A percentile compares a stretch with the other conserved stretches of the same genome.
phyloP scores from a whole-genome alignment of 2,329 filamentous ascomycete genomes.

The Corynespora cassiicola region DNA sequence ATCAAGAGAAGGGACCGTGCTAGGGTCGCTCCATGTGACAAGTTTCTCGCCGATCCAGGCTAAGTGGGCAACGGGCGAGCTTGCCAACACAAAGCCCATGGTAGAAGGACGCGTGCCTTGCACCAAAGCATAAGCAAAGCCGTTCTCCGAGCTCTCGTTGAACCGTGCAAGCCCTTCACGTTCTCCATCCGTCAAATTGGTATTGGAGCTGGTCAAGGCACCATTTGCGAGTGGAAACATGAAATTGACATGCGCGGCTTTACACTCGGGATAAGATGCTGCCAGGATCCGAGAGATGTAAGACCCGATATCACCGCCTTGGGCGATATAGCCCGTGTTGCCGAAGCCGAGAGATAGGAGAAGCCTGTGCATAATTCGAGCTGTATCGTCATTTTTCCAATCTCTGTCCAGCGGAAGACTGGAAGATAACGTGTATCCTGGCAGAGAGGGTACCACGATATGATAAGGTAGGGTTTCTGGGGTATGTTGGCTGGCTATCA shows the following conservation, averaged over 20 bases:
- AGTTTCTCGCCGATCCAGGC: constrained; percentile 67
- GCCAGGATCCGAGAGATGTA: constrained; percentile 53
- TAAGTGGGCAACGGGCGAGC: constrained; percentile 63
- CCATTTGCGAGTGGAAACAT: too few species aligned
- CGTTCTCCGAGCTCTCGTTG: constrained; percentile 49
- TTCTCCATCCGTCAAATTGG: constrained; percentile 45
- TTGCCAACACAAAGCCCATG: constrained; percentile 60
- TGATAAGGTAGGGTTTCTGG: constrained; percentile 62
- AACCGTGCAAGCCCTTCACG: constrained; percentile 45
- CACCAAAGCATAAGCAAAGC: constrained; percentile 57
- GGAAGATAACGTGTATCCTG: constrained; percentile 61
- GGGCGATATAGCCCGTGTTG: constrained; percentile 56
- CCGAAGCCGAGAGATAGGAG: constrained; percentile 60
- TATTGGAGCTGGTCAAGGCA: too few species aligned
- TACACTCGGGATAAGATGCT: constrained; percentile 53
- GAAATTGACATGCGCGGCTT: constrained; percentile 47
- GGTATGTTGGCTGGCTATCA: constrained; percentile 57
- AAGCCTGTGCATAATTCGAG: constrained; percentile 57
- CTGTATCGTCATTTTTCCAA: constrained; percentile 49
- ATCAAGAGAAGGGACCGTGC: constrained; percentile 40
- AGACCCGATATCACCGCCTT: constrained; percentile 56
- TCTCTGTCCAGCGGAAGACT: constrained; percentile 55
- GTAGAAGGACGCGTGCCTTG: constrained; percentile 64
- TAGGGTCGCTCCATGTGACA: constrained; percentile 58
- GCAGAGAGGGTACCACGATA: constrained; percentile 62